Evolutionary conservation across 768 basidiomycete species (phyloP).

Genomic region (Boletus tomentosulus): DNA sequence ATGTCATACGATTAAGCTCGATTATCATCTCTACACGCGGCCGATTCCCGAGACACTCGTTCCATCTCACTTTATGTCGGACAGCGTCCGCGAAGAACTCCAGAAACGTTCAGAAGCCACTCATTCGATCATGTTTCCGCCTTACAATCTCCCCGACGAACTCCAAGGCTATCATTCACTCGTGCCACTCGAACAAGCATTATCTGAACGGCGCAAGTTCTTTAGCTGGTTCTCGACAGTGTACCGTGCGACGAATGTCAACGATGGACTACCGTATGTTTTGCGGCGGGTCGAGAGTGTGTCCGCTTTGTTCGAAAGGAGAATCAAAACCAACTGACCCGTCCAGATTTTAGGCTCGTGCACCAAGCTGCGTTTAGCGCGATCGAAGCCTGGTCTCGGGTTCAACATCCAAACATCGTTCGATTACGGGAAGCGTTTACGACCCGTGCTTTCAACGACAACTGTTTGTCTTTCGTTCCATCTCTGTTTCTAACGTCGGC

Average conservation of each 20-base stretch:
- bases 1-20: slow-evolving; percentile 48
- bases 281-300: slow-evolving; percentile 86
- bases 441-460: slow-evolving; percentile 86
- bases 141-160: slow-evolving; percentile 73
- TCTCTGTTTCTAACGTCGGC: slow-evolving; percentile 1
- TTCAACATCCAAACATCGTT: slow-evolving; percentile 85
- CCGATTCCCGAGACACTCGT: slow-evolving; percentile 55
- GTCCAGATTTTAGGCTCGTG: slow-evolving; percentile 74
- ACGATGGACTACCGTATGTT: slow-evolving; percentile 74
- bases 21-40: slow-evolving; percentile 89
- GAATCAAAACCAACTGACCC: slow-evolving; percentile 1
- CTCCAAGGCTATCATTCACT: slow-evolving; percentile 89
- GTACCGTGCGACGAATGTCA: slow-evolving; percentile 74
- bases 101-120: slow-evolving; percentile 45
- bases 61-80: slow-evolving; percentile 80
- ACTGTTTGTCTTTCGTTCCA: slow-evolving; percentile 52
- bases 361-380: slow-evolving; percentile 77
- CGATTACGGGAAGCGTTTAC: slow-evolving; percentile 90
- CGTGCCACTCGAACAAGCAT: slow-evolving; percentile 63
- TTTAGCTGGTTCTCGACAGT: slow-evolving; percentile 80
- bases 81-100: slow-evolving; percentile 61
- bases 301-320: slow-evolving; percentile 2
- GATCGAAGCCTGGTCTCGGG: slow-evolving; percentile 81
- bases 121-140: slow-evolving; percentile 35
- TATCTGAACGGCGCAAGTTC: slow-evolving; percentile 62